Conservation (phyloP, 2,329 filamentous ascomycete species). For the Alternaria dauci region DNA sequence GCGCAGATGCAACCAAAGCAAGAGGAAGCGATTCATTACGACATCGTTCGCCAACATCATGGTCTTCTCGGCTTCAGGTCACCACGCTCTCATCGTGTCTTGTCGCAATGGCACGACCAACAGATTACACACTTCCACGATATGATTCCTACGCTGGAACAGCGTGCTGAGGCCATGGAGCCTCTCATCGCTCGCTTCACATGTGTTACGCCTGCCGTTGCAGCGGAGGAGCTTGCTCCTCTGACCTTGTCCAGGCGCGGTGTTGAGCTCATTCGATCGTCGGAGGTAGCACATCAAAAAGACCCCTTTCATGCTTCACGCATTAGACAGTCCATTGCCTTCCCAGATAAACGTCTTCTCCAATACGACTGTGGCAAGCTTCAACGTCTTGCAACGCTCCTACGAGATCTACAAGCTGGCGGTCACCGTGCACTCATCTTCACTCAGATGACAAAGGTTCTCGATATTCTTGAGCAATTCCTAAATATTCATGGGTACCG, state of each 20-base stretch:
- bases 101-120: constrained; percentile 73
- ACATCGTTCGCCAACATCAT: constrained; percentile 55
- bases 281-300: constrained; percentile 63
- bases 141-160: constrained; percentile 77
- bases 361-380: constrained; percentile 99
- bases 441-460: constrained; percentile 98
- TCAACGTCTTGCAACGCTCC: constrained; percentile 83
- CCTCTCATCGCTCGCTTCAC: constrained; percentile 85
- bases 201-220: constrained; percentile 88
- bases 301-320: constrained; percentile 95
- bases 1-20: constrained; percentile 32
- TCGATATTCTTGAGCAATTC: constrained; percentile 97
- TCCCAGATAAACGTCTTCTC: constrained; percentile 93
- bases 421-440: constrained; percentile 97
- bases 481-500: constrained; percentile 97
- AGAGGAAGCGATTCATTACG: constrained; percentile 19
- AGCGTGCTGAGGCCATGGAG: constrained; percentile 76
- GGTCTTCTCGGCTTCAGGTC: constrained; percentile 43
- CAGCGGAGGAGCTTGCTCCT: constrained; percentile 78
- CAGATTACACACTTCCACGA: constrained; percentile 69
- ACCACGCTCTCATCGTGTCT: constrained; percentile 36
- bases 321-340: constrained; percentile 92
- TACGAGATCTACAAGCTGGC: constrained; percentile 85
- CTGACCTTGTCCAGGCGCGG: constrained; percentile 68
- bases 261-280: constrained; percentile 63